phyloP scores from a whole-genome alignment of 2,329 filamentous ascomycete genomes.

The Apiospora aurea region DNA sequence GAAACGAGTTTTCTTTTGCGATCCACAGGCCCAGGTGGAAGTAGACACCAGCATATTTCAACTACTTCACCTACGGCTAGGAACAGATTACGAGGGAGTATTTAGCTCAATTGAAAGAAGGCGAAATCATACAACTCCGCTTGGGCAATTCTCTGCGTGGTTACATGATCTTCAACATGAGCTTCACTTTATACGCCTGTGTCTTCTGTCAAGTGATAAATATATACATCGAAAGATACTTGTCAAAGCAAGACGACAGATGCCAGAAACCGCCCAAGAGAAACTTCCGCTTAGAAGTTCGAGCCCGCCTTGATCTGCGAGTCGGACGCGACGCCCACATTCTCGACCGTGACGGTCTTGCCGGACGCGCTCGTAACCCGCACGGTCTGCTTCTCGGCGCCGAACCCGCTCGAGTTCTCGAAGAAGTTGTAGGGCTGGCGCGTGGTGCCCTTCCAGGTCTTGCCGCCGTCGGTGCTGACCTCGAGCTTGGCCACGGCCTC shows the following conservation, averaged over 20 bases:
- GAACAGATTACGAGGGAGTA: too few species aligned
- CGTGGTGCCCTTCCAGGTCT: conserved; percentile 63
- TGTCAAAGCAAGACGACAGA: too few species aligned
- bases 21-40: too few species aligned
- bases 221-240: conserved; percentile 9
- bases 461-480: conserved; percentile 66
- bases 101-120: too few species aligned
- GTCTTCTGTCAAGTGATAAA: background rate
- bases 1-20: too few species aligned
- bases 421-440: conserved; percentile 68
- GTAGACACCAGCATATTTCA: too few species aligned
- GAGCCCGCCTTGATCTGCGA: conserved; percentile 30
- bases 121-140: background rate
- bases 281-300: too few species aligned
- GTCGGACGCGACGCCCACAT: conserved; percentile 50
- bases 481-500: conserved; percentile 62
- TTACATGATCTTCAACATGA: too few species aligned
- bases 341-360: conserved; percentile 56
- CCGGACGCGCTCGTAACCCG: conserved; percentile 62
- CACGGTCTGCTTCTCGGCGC: conserved; percentile 60
- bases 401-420: conserved; percentile 64
- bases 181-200: background rate
- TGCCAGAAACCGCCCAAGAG: too few species aligned
- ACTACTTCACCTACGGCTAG: too few species aligned
- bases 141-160: too few species aligned